Conservation (phyloP, 1,139 yeast species). For the Yamadazyma blattariae region DNA sequence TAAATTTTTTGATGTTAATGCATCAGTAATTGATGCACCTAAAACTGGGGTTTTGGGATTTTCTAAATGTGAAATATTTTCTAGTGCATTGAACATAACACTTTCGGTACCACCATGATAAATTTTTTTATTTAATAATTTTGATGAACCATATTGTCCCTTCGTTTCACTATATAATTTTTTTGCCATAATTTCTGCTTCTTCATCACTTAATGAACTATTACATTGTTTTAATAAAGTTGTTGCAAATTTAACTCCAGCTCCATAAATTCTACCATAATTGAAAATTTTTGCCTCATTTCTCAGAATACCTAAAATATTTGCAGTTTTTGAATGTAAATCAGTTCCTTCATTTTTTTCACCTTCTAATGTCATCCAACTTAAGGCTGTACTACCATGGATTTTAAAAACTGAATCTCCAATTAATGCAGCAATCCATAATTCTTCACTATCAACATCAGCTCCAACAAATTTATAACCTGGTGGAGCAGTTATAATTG, state of each 20-base stretch:
- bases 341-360: conserved; percentile 89
- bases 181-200: conserved; percentile 68
- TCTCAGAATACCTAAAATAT: conserved; percentile 82
- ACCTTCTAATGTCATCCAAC: conserved; percentile 99
- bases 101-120: conserved; percentile 97
- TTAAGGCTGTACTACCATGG: conserved; percentile 96
- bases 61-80: conserved; percentile 81
- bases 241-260: conserved; percentile 89
- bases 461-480: conserved; percentile 97
- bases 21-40: conserved; percentile 91
- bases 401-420: conserved; percentile 88
- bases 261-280: conserved; percentile 97
- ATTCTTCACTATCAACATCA: conserved; percentile 96
- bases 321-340: conserved; percentile 91
- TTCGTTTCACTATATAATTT: conserved; percentile 78
- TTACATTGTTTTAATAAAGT: conserved; percentile 80
- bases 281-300: conserved; percentile 93
- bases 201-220: conserved; percentile 60
- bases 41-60: conserved; percentile 86
- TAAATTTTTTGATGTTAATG: conserved; percentile 66
- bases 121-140: conserved; percentile 27
- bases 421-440: conserved; percentile 95
- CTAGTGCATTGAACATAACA: conserved; percentile 83
- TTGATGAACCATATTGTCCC: conserved; percentile 46
- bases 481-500: conserved; percentile 80